Evolutionary conservation across 192 early-diverging fungal genomes (phyloP).

Genomic region (Kappamyces sp.): DNA sequence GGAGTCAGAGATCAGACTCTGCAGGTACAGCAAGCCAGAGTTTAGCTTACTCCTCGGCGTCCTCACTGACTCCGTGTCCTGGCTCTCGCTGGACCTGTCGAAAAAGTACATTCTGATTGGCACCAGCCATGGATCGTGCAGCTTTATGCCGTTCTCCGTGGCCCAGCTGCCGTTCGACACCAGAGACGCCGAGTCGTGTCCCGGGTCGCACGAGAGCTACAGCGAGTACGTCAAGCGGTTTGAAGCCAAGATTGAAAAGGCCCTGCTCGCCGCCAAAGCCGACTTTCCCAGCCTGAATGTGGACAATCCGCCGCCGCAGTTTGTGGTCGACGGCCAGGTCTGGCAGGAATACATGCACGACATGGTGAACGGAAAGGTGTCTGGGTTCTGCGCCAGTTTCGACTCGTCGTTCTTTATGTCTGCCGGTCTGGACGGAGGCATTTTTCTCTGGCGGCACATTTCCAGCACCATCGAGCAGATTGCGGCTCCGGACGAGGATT

Average conservation of each 20-base stretch:
- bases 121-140: conserved; percentile 33
- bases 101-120: conserved; percentile 44
- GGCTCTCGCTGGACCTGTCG: conserved; percentile 32
- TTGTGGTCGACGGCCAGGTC: conserved; percentile 33
- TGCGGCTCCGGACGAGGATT: neutral
- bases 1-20: conserved; percentile 44
- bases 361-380: conserved; percentile 33
- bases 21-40: conserved; percentile 35
- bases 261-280: neutral
- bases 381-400: conserved; percentile 33
- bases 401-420: conserved; percentile 49
- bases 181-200: neutral
- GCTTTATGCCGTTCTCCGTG: conserved; percentile 37
- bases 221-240: conserved; percentile 25
- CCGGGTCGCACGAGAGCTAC: conserved; percentile 34
- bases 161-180: conserved; percentile 22
- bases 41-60: conserved; percentile 33
- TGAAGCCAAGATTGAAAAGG: conserved; percentile 16
- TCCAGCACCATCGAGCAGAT: conserved; percentile 29
- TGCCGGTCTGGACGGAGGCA: conserved; percentile 46
- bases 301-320: conserved; percentile 7
- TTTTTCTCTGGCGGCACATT: conserved; percentile 42
- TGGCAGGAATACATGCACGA: conserved; percentile 55
- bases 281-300: neutral
- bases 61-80: conserved; percentile 27